phyloP scores from a whole-genome alignment of 371 early-diverging fungal species.

The Vairimorpha ceranae region DNA sequence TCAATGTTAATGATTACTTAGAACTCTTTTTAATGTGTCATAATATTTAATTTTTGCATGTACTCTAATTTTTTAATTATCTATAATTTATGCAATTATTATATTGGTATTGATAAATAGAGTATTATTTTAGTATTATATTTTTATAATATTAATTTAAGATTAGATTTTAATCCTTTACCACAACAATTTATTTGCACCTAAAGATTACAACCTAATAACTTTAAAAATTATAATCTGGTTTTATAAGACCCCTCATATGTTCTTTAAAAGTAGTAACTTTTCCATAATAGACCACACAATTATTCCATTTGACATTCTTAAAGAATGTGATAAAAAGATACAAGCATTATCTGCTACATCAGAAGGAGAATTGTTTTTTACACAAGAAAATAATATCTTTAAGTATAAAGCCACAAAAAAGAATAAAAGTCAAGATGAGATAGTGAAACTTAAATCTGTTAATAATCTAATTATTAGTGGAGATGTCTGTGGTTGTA shows the following conservation, averaged over 20 bases:
- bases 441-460: slow-evolving; percentile 6
- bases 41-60: too few relatives aligned
- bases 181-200: too few relatives aligned
- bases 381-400: not conserved
- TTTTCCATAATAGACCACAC: slow-evolving; percentile 31
- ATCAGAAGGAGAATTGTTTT: slow-evolving; percentile 6
- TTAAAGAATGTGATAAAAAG: not conserved
- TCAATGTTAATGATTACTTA: too few relatives aligned
- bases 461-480: slow-evolving; percentile 12
- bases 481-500: slow-evolving; percentile 32
- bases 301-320: not conserved
- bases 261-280: slow-evolving; percentile 47
- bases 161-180: too few relatives aligned
- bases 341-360: not conserved
- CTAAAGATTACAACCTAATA: too few relatives aligned
- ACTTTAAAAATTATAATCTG: too few relatives aligned
- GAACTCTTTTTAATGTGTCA: too few relatives aligned
- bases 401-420: slow-evolving; percentile 1
- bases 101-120: too few relatives aligned
- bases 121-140: too few relatives aligned
- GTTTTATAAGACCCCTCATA: not conserved
- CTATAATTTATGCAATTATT: too few relatives aligned
- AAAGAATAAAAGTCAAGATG: slow-evolving; percentile 32
- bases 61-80: too few relatives aligned
- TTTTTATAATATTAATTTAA: too few relatives aligned